These are phyloP conservation scores for Cenococcum geophilum DNA, from an alignment of 495 filamentous ascomycete genomes.

Conservation along the genomic window DNA sequence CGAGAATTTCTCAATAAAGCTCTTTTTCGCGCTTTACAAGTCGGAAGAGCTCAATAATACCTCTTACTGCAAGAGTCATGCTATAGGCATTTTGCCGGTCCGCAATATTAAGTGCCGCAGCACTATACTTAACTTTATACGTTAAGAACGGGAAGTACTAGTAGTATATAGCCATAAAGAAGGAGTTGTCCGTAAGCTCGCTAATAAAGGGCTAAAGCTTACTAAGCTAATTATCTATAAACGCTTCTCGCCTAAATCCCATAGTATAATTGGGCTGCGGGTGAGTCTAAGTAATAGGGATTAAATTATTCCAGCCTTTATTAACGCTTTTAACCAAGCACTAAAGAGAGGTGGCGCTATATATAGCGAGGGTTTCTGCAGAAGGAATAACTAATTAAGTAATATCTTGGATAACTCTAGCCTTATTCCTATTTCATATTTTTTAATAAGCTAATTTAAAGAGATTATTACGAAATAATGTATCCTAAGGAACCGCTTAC, in stretches of 20 bases:
- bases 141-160: constrained; percentile 43
- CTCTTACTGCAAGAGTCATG: constrained; percentile 35
- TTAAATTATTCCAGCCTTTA: constrained; percentile 28
- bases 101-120: constrained; percentile 35
- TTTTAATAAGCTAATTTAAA: constrained; percentile 17
- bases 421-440: constrained; percentile 15
- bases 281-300: constrained; percentile 22
- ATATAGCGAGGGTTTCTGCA: constrained; percentile 20
- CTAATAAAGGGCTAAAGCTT: constrained; percentile 12
- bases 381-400: constrained; percentile 24
- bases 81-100: constrained; percentile 41
- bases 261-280: constrained; percentile 29
- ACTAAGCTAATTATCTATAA: constrained; percentile 12
- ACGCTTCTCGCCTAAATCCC: constrained; percentile 27
- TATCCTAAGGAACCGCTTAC: constrained; percentile 18
- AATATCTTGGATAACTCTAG: constrained; percentile 29
- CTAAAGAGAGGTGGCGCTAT: constrained; percentile 18
- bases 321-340: constrained; percentile 23
- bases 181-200: constrained; percentile 11
- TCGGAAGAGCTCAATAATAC: constrained; percentile 37
- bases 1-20: constrained; percentile 40
- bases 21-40: constrained; percentile 37
- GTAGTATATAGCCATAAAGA: constrained; percentile 26
- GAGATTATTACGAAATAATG: constrained; percentile 24
- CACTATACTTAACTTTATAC: constrained; percentile 39